phyloP scores from a whole-genome alignment of 768 basidiomycete genomes.

The Neoboletus subvelutipes region DNA sequence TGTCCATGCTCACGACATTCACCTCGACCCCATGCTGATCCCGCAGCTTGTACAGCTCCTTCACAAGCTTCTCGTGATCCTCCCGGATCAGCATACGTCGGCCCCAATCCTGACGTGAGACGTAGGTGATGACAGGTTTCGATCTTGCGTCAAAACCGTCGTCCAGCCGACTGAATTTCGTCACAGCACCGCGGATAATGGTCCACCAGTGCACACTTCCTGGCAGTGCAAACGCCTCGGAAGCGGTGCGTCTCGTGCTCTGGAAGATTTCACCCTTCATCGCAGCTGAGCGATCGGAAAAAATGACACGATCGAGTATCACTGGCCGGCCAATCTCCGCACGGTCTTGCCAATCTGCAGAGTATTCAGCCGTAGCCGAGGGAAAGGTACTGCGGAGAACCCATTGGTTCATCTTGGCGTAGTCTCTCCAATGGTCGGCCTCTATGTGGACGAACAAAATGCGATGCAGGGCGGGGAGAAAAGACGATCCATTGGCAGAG shows the following conservation, averaged over 20 bases:
- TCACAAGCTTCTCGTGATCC: conserved; percentile 78
- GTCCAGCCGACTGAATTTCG: conserved; percentile 66
- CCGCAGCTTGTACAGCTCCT: conserved; percentile 66
- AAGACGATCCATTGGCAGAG: conserved; percentile 59
- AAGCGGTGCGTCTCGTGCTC: conserved; percentile 73
- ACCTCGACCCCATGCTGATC: conserved; percentile 81
- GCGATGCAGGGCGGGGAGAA: conserved; percentile 71
- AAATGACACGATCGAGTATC: conserved; percentile 83
- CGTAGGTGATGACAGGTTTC: conserved; percentile 86
- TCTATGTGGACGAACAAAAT: conserved; percentile 75
- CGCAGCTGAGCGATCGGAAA: conserved; percentile 84
- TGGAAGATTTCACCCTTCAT: conserved; percentile 68
- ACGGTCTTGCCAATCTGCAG: conserved; percentile 82
- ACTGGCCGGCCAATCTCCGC: conserved; percentile 64
- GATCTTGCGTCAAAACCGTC: conserved; percentile 44
- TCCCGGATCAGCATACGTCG: conserved; percentile 74
- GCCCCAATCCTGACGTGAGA: conserved; percentile 87
- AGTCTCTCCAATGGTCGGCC: conserved; percentile 85
- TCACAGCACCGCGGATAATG: conserved; percentile 68
- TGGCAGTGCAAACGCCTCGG: conserved; percentile 70
- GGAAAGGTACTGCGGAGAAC: conserved; percentile 81
- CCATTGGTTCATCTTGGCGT: conserved; percentile 89
- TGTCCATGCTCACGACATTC: conserved; percentile 83
- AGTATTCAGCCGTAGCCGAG: conserved; percentile 75
- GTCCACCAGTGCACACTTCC: conserved; percentile 86